Percentiles rank a stretch among this genome's conserved stretches.
Conservation (phyloP, 1,284 basidiomycete genomes). For the Puccinia coronata region DNA sequence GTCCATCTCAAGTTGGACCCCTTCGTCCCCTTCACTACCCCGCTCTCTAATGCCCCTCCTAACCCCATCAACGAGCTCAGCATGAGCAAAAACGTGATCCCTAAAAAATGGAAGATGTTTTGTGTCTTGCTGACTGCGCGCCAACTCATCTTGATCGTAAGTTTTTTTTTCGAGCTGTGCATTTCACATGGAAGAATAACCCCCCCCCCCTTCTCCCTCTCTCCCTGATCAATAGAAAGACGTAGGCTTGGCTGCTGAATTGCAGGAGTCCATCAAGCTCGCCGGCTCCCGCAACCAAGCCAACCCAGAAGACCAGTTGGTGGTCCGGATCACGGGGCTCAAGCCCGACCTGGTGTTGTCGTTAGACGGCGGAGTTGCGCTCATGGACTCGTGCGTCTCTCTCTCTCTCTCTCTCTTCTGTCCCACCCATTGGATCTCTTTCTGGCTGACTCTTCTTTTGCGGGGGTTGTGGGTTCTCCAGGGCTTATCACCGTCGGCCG, state of each 20-base stretch:
- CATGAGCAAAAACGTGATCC: slow-evolving; percentile 67
- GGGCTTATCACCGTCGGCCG: slow-evolving; percentile 63
- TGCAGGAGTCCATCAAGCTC: slow-evolving; percentile 24
- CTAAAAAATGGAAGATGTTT: slow-evolving; percentile 85
- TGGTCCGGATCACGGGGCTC: slow-evolving; percentile 62
- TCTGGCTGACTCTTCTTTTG: slow-evolving; percentile 53
- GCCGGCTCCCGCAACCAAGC: slow-evolving; percentile 19
- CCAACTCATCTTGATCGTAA: slow-evolving; percentile 78
- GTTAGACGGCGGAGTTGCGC: slow-evolving; percentile 74
- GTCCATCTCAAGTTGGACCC: slow-evolving; percentile 70
- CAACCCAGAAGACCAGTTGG: slow-evolving; percentile 26
- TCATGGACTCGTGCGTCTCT: slow-evolving; percentile 66
- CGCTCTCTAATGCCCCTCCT: neutral
- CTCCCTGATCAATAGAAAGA: slow-evolving; percentile 37
- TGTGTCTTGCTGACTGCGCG: slow-evolving; percentile 83
- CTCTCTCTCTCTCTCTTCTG: neutral
- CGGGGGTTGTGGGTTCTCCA: slow-evolving; percentile 64
- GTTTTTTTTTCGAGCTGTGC: neutral
- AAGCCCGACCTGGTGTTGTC: slow-evolving; percentile 85
- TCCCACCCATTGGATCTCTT: too few relatives aligned
- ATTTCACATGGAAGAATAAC: neutral
- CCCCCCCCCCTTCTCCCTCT: neutral
- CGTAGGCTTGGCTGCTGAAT: slow-evolving; percentile 12
- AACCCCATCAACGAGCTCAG: slow-evolving; percentile 15
- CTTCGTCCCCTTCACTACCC: neutral